Base-by-base conservation (phyloP, 352 stramenopile species). In the Phytophthora pisi region DNA sequence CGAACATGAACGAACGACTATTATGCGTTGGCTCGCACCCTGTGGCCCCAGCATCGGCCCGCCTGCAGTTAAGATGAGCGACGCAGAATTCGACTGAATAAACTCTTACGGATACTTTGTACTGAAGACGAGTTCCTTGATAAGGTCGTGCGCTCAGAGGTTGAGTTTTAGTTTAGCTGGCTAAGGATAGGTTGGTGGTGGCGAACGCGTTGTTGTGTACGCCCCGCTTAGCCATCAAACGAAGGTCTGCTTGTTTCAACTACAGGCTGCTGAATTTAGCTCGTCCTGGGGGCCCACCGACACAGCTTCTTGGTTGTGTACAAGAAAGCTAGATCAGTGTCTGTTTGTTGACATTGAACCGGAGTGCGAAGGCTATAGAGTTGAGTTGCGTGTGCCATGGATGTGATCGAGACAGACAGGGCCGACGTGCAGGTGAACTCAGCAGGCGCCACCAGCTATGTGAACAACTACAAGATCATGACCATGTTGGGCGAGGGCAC, bases 381-480 rank as follows among this genome's bases (percentile, higher is more conserved):
- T 15, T 42, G 8, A 16, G 13, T 42, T 42, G 34, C 34, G 34
- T 28, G 15, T 34, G 56, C 15, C 28, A 78, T 78, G 51, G 77
- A 69, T 30, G 86, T 92, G 66, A 90, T 90, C 26, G 83, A 91
- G 73, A 92, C 86, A 20, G 77, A 84, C 20, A 72, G 70, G 20
- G 83, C 78, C 2, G 75, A 86, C 9, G 84, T 92, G 8, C 70
- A 91, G 51, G 70, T 88, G 61, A 75, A 89, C 57, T 78, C 89
- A 18, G 73, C 82, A 26, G 86, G 86, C 5, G 66, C 65, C 10
- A 77, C 83, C 15, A 90, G 80, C 43, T 79, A 87, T 57, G 84
- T 95, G 40, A 95, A 95, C 66, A 76, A 77, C 53, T 95, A 95
- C 74, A 78, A 77, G 5, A 75, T 93, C 24, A 68, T 85, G 11